Base-by-base conservation (phyloP, 805 yeast species). In the Soucietia sequanensis region DNA sequence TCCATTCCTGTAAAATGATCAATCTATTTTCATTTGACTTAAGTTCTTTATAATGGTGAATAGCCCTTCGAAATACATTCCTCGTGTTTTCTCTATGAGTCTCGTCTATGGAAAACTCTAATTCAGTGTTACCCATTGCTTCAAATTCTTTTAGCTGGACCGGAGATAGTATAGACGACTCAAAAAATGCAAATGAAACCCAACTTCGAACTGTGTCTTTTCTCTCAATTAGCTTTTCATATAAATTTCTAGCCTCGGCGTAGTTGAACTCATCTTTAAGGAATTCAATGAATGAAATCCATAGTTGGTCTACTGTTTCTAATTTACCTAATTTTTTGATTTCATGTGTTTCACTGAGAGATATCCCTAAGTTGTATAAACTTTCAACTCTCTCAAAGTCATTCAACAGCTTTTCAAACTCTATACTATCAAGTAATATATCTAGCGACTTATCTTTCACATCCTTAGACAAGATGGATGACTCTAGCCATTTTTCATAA, bases 181-280 rank as follows among this genome's bases (percentile, higher is more conserved):
- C 95, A 55, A 84, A 83, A 43, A 78, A 58, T 2, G 95, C 95
- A 48, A 68, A 72, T 17, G 79, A 68, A 10, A 84, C 71, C 87
- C 93, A 84, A 6, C 45, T 36, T 13, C 43, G 42, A 2, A 47
- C 34, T 14, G 34, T 27, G 7, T 52, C 50, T 4, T 65, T 57
- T 17, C 48, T 30, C 4, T 44, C 50, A 10, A 78, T 43, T 15
- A 70, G 54, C 2, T 62, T 49, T 31, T 70, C 65, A 46, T 71
- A 79, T 1, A 81, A 46, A 1, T 46, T 43, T 37, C 93, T 64
- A 0, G 88, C 87, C 12, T 60, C 58, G 1, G 61, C 70, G 46
- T 75, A 84, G 35, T 76, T 69, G 47, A 74, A 73, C 37, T 71
- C 74, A n/a, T 81, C 84, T 23, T 76, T 70, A 43, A 76, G 81